Evolutionary conservation across 176 grass and related monocot genomes (phyloP).

Genomic region (Phyllostachys edulis): DNA sequence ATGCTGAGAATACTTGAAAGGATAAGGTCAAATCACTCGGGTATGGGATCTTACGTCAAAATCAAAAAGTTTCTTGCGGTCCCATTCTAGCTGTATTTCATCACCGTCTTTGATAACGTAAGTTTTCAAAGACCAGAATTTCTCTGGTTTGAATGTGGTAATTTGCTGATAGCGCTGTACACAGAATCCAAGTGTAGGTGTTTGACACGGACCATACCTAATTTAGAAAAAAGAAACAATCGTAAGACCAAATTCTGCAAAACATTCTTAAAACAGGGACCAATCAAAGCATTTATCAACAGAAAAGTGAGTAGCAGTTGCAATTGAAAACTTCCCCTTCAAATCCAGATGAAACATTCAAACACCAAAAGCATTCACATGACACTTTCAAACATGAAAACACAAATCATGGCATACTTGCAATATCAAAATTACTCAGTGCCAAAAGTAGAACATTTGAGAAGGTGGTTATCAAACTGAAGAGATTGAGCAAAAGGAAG

Average conservation of each 20-base stretch:
- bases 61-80: constrained; percentile 89
- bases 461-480: neutral
- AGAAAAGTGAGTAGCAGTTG: neutral
- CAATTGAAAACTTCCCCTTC: neutral
- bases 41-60: constrained; percentile 60
- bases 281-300: neutral
- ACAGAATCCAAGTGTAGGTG: constrained; percentile 95
- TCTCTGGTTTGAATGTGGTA: constrained; percentile 98
- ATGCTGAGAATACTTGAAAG: constrained; percentile 5
- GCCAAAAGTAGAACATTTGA: neutral
- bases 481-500: neutral
- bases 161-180: constrained; percentile 92
- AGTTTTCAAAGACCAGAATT: constrained; percentile 92
- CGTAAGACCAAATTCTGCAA: constrained; percentile 17
- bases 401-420: neutral
- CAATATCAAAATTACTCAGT: neutral
- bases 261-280: constrained; percentile 10
- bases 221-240: constrained; percentile 32
- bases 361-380: constrained; percentile 13
- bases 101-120: constrained; percentile 72
- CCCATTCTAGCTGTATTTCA: constrained; percentile 88
- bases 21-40: constrained; percentile 20
- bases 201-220: constrained; percentile 98
- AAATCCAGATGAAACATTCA: neutral
- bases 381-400: constrained; percentile 23